Evolutionary conservation across 1,284 basidiomycete species (phyloP).

Genomic region (Mrakiaceae sp.): DNA sequence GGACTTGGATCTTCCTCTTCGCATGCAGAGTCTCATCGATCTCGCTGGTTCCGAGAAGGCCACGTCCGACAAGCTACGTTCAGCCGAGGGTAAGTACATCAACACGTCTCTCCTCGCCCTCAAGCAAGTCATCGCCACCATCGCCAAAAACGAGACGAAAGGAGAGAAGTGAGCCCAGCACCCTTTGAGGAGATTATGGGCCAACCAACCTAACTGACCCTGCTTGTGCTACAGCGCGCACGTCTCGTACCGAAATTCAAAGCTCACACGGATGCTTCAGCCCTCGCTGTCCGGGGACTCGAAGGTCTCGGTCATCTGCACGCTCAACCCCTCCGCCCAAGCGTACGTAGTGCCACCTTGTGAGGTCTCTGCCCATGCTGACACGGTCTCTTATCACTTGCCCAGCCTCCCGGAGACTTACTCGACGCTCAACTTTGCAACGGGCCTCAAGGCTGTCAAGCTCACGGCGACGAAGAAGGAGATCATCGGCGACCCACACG

Average conservation of each 20-base stretch:
- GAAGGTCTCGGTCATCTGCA: slow-evolving; percentile 90
- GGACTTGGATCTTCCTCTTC: background rate
- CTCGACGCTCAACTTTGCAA: slow-evolving; percentile 76
- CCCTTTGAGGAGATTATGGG: background rate
- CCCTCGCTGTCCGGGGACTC: slow-evolving; percentile 91
- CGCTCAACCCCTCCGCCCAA: slow-evolving; percentile 66
- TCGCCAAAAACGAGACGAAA: slow-evolving; percentile 15
- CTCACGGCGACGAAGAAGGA: slow-evolving; percentile 74
- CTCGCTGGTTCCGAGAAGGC: slow-evolving; percentile 95
- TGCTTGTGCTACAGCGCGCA: slow-evolving; percentile 36
- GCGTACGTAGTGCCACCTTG: slow-evolving; percentile 25
- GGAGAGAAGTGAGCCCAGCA: background rate
- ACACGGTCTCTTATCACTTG: background rate
- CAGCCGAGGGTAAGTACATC: slow-evolving; percentile 85
- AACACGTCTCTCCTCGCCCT: slow-evolving; percentile 39
- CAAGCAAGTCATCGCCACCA: slow-evolving; percentile 16
- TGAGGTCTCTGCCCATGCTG: background rate
- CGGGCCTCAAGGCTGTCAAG: slow-evolving; percentile 40
- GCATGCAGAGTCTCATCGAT: slow-evolving; percentile 68
- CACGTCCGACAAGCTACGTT: slow-evolving; percentile 82
- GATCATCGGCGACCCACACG: slow-evolving; percentile 84
- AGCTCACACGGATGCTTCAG: slow-evolving; percentile 83
- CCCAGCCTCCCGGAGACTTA: slow-evolving; percentile 61
- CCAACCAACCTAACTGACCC: background rate
- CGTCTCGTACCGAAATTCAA: slow-evolving; percentile 91